Evolutionary conservation across 2,329 filamentous ascomycete genomes (phyloP), one percentile per base, ranked within the genome.

Genomic region (Aspergillus chevalieri): DNA sequence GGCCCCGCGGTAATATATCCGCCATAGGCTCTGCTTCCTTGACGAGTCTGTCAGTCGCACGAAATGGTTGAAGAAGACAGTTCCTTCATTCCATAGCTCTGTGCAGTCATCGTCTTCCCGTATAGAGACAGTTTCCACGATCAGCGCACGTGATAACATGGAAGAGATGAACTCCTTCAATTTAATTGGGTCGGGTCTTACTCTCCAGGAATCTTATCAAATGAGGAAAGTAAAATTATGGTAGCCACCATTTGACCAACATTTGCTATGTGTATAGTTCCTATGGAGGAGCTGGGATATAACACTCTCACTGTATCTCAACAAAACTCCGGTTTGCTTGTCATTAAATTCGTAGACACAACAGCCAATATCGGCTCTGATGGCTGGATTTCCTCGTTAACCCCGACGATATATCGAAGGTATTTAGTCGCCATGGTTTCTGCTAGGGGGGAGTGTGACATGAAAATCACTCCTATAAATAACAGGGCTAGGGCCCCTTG

Each of bases 181-280:
- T 15, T 39, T 39, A 5, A 39, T 9, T 9, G 36, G 1, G 3
- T 8, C 4, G n/a, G 36, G 3, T 14, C 3, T 39, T 17, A 6
- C 15, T 39, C 14, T 14, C 36, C 36, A 3, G 19, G 8, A 5
- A 53, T 14, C 15, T 38, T 17, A 24, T 50, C 50, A 33, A 47
- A 42, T 1, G 47, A 39, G 44, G 50, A 50, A 6, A 52, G 28
- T 4, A 50, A 24, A 8, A 47, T 21, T 8, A 50, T 14, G 10
- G 38, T 24, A 1, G 22, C 42, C 7, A 43, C 34, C 21, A 50
- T 36, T 21, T 50, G 33, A 4, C 50, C 47, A 4, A 45, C 7
- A 24, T 52, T 42, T 6, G 47, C 47, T 10, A 30, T 21, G 19
- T 46, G 15, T 24, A 52, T 49, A 17, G 22, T 12, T 6, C 50